A percentile compares a stretch with the other conserved stretches of the same genome.
phyloP scores from a whole-genome alignment of 108 stramenopile species.

The Seminavis robusta region DNA sequence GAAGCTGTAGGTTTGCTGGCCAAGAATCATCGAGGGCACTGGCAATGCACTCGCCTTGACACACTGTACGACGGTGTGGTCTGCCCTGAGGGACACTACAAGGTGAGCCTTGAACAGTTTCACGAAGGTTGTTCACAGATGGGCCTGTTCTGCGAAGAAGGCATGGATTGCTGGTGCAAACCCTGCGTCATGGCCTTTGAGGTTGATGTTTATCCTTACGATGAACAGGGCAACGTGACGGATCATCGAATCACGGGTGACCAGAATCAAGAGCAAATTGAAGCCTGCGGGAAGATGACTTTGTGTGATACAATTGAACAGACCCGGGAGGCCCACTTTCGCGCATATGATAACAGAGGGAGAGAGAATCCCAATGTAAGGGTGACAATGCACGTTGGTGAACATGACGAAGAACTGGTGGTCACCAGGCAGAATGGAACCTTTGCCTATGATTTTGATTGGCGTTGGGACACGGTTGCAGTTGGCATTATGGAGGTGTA shows the following conservation, averaged over 20 bases:
- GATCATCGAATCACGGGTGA: too few species aligned
- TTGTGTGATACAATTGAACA: too few species aligned
- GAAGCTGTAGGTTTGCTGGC: conserved; percentile 5
- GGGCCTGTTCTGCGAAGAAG: neutral
- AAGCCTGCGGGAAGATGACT: neutral
- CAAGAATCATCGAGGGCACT: neutral
- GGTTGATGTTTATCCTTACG: neutral
- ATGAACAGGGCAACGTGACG: too few species aligned
- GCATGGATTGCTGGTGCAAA: conserved; percentile 2
- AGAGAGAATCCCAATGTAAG: neutral
- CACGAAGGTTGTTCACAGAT: too few species aligned
- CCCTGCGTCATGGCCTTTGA: conserved; percentile 17
- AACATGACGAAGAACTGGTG: neutral
- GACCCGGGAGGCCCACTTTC: neutral
- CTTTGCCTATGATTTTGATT: neutral
- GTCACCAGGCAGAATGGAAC: neutral
- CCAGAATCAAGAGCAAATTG: too few species aligned
- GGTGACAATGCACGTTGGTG: neutral
- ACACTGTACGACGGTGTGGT: neutral
- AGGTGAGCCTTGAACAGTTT: too few species aligned
- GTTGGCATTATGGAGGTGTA: neutral
- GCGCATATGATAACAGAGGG: conserved; percentile 12
- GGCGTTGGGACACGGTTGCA: neutral
- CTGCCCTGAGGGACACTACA: conserved; percentile 2
- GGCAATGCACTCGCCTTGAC: neutral